Evolutionary conservation across 2,329 filamentous ascomycete genomes (phyloP).

Genomic region (Colletotrichum brevisporum): DNA sequence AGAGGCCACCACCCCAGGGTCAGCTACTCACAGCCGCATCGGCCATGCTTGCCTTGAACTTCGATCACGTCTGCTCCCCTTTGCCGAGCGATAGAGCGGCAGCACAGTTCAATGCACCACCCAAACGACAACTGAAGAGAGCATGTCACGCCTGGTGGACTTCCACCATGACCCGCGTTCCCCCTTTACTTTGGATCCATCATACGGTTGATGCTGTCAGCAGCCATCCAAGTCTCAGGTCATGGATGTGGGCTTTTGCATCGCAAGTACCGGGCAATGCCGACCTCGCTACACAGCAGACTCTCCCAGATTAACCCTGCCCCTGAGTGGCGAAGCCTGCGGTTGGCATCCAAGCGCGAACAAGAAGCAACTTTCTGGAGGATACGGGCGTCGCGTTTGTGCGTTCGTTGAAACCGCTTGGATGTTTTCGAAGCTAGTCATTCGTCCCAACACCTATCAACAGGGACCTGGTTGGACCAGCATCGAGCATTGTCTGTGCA

Average conservation of each 20-base stretch:
- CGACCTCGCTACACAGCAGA: neutral
- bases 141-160: constrained; percentile 13
- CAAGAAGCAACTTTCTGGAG: neutral
- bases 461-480: neutral
- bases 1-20: constrained; percentile 4
- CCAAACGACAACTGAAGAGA: neutral
- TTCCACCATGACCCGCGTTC: neutral
- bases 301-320: neutral
- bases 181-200: neutral
- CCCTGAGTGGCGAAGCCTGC: constrained; percentile 17
- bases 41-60: constrained; percentile 26
- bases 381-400: neutral
- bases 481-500: constrained; percentile 27
- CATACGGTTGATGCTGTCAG: neutral
- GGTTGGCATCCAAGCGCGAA: constrained; percentile 5
- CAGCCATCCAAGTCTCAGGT: constrained; percentile 5
- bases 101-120: no score
- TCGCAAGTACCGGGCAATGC: neutral
- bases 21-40: constrained; percentile 3
- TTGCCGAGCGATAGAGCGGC: constrained; percentile 13
- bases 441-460: constrained; percentile 17
- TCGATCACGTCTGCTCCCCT: neutral
- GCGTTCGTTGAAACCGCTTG: neutral
- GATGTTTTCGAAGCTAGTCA: constrained; percentile 26
- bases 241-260: constrained; percentile 2